Percentiles rank a stretch among this genome's conserved stretches.
Conservation (phyloP, 2,329 filamentous ascomycete species). For the Cladophialophora chaetospira region DNA sequence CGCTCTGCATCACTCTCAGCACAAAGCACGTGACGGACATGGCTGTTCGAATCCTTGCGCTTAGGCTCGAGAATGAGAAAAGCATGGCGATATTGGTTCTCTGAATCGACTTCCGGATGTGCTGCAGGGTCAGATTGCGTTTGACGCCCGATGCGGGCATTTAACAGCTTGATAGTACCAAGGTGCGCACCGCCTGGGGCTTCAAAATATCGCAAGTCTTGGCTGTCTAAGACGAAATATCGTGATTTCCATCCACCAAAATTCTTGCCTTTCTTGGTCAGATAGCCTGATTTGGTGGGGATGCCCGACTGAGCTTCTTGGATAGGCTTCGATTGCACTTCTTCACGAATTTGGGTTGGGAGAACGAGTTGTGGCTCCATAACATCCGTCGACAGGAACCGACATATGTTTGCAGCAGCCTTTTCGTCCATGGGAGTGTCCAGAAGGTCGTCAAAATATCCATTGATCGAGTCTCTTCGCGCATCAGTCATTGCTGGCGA, state of each 20-base stretch:
- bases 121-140: conserved; percentile 37
- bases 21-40: conserved; percentile 91
- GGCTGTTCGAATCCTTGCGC: conserved; percentile 84
- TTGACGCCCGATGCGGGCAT: conserved; percentile 93
- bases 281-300: conserved; percentile 79
- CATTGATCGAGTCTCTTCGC: conserved; percentile 74
- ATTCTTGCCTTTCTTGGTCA: conserved; percentile 97
- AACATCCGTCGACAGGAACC: conserved; percentile 73
- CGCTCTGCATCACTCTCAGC: conserved; percentile 92
- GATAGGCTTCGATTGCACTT: conserved; percentile 35
- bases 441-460: conserved; percentile 81
- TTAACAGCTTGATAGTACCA: conserved; percentile 87
- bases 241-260: conserved; percentile 97
- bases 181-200: conserved; percentile 85
- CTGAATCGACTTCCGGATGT: conserved; percentile 66
- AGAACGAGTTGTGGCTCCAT: conserved; percentile 50
- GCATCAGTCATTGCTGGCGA: conserved; percentile 92
- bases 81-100: conserved; percentile 94
- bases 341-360: conserved; percentile 34
- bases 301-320: conserved; percentile 60
- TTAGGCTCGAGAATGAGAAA: conserved; percentile 95
- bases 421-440: conserved; percentile 78
- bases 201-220: conserved; percentile 85
- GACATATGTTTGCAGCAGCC: conserved; percentile 79
- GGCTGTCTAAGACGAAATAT: conserved; percentile 69